Evolutionary conservation across 176 grass and related monocot species (phyloP), one percentile per base, ranked within the genome.

Genomic region (Ampelocalamus luodianensis): DNA sequence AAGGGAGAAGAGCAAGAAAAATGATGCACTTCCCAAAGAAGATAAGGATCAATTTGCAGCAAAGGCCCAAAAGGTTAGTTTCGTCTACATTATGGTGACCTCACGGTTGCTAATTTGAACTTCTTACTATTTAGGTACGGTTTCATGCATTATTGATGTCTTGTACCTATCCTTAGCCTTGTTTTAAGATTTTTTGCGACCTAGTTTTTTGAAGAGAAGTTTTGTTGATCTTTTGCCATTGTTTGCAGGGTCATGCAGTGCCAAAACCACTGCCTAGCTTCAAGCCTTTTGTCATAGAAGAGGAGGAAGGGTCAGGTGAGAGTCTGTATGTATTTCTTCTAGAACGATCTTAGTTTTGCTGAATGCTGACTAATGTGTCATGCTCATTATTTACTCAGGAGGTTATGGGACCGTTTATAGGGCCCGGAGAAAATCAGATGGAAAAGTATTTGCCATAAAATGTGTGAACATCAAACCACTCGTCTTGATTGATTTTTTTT

Each of bases 221-320:
- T 62, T n/a, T 53, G 75, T 70, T 58, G 55, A 72, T 82, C 20
- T 87, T 43, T 24, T 84, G 17, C 13, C 56, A 38, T 68, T 85
- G 50, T 84, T 80, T 93, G 22, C 82, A 95, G 96, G 82, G 32
- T 26, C 68, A 89, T 61, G 53, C 65, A 38, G 88, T 81, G 9
- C 73, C 81, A 85, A 98, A 90, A 77, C 83, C 46, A 79, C 70
- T 92, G 76, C 93, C 96, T 74, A 87, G 73, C 26, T 95, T 98
- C 27, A 83, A 94, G 58, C 15, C 53, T 87, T 98, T 91, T 81
- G 82, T 76, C 53, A 87, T 94, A 79, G 91, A 95, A 92, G 93
- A 95, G 71, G 96, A 98, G 77, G 96, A 98, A 94, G 96, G 96
- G 8, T 96, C 93, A 95, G 96, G 96, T 96, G 88, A 70, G 81